Conservation (phyloP, 2,329 filamentous ascomycete species). For the Verticillium tricorpus region DNA sequence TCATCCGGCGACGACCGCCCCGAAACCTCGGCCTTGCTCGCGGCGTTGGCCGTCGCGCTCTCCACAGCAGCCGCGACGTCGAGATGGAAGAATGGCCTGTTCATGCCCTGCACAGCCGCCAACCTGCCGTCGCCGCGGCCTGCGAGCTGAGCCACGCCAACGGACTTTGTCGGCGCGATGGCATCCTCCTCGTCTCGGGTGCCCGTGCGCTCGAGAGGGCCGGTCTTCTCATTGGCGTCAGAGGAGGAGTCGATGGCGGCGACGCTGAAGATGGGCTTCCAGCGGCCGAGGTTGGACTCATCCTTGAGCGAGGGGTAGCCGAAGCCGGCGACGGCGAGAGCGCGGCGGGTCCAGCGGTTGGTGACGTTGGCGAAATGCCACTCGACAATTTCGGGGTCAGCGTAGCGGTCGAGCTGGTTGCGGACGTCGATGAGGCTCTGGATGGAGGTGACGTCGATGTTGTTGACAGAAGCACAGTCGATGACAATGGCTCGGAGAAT, state of each 20-base stretch:
- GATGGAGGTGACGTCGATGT: slow-evolving; percentile 52
- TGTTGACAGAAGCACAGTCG: slow-evolving; percentile 54
- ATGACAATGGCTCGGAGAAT: slow-evolving; percentile 49
- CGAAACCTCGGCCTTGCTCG: slow-evolving; percentile 8
- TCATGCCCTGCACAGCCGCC: slow-evolving; percentile 38
- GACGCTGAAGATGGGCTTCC: slow-evolving; percentile 28
- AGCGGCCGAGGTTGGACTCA: slow-evolving; percentile 20
- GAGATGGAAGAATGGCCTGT: slow-evolving; percentile 49
- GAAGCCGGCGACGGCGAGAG: slow-evolving; percentile 52
- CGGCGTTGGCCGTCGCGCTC: slow-evolving; percentile 32
- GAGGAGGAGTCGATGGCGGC: slow-evolving; percentile 15
- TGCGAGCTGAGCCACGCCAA: slow-evolving; percentile 13
- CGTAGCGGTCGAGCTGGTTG: slow-evolving; percentile 48
- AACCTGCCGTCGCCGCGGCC: slow-evolving; percentile 16
- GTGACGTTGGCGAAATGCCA: slow-evolving; percentile 51
- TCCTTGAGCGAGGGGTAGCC: slow-evolving; percentile 35
- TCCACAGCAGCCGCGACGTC: slow-evolving; percentile 46
- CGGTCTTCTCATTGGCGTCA: neutral
- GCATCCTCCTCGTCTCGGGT: slow-evolving; percentile 12
- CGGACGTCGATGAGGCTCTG: slow-evolving; percentile 54
- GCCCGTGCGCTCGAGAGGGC: slow-evolving; percentile 1
- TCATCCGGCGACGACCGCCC: neutral
- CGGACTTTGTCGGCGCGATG: slow-evolving; percentile 3
- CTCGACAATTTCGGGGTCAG: slow-evolving; percentile 40
- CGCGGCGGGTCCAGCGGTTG: slow-evolving; percentile 54